Evolutionary conservation across 2,329 filamentous ascomycete genomes (phyloP), one percentile per base, ranked within the genome.

Genomic region (Neonectria ditissima): DNA sequence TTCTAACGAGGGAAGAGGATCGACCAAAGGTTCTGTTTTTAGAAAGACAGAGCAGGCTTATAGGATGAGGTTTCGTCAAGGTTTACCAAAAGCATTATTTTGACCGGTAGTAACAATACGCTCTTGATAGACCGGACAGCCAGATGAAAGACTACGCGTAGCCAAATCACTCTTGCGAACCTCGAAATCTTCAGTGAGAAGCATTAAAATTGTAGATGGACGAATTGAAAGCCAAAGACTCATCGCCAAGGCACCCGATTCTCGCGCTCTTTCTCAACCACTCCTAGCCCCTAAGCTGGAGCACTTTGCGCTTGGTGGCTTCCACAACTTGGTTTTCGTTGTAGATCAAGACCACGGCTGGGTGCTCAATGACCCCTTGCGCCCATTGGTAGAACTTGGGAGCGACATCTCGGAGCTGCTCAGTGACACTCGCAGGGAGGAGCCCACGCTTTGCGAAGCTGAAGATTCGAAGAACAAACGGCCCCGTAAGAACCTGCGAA

Each of bases 331-430:
- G 39, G 11, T 73, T 63, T 77, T 88, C 88, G 58, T 91, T 76
- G 71, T 82, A 92, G 63, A 90, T 88, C 51, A 80, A 83, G 0
- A 82, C 87, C 16, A 95, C 91, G 69, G 89, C 93, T 16, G 89
- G 86, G 60, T 92, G 85, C 62, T 81, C 80, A 5, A 84, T 77
- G 2, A 91, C 85, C 1, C 83, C 85, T 62, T 87, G 79, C 0
- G 86, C 87, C 91, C 92, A 94, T 67, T 85, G 87, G 73, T 83
- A 84, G 75, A 92, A 93, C 60, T 85, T 86, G 1, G 91, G 91
- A n/a, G 90, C 79, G 59, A 82, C 81, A 62, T 84, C 77, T 61
- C 81, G 79, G 59, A 90, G 78, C 20, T 79, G 81, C 52, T 78
- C 75, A 50, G 78, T 73, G 59, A 89, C 75, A 24, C 75, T 83